phyloP scores from a whole-genome alignment of 768 basidiomycete species.

The Ramaria rubella region DNA sequence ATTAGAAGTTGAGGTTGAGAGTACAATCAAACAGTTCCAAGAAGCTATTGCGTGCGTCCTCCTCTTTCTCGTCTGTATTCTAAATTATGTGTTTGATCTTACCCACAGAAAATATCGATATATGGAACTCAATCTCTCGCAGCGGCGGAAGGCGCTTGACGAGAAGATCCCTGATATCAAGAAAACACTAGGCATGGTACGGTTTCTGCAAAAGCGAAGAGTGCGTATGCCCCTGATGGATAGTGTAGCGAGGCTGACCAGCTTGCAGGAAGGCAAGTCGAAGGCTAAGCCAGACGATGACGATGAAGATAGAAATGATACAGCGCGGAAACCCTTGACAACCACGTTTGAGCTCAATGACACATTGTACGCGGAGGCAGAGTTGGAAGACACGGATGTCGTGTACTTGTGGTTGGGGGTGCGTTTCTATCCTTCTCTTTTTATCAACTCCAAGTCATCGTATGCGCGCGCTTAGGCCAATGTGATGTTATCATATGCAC shows the following conservation, averaged over 20 bases:
- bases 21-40: conserved; percentile 72
- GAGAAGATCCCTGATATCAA: conserved; percentile 96
- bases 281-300: conserved; percentile 36
- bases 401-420: conserved; percentile 97
- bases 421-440: too few species aligned
- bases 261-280: conserved; percentile 51
- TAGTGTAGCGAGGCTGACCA: neutral
- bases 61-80: conserved; percentile 6
- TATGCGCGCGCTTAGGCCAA: too few species aligned
- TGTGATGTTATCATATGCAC: conserved; percentile 92
- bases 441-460: too few species aligned
- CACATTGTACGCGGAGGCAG: conserved; percentile 89
- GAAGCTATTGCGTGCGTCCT: conserved; percentile 85
- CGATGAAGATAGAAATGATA: conserved; percentile 47
- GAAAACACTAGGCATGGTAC: conserved; percentile 87
- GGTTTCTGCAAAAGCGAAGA: conserved; percentile 65
- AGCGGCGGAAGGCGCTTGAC: conserved; percentile 71
- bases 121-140: conserved; percentile 85
- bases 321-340: conserved; percentile 45
- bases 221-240: conserved; percentile 35
- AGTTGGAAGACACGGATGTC: conserved; percentile 77
- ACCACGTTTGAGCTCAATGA: conserved; percentile 96
- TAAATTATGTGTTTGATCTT: conserved; percentile 13
- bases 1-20: conserved; percentile 70
- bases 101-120: conserved; percentile 94